These are phyloP conservation scores for Colletotrichum lindemuthianum DNA, from an alignment of 2,329 filamentous ascomycete genomes.

Conservation along the genomic window DNA sequence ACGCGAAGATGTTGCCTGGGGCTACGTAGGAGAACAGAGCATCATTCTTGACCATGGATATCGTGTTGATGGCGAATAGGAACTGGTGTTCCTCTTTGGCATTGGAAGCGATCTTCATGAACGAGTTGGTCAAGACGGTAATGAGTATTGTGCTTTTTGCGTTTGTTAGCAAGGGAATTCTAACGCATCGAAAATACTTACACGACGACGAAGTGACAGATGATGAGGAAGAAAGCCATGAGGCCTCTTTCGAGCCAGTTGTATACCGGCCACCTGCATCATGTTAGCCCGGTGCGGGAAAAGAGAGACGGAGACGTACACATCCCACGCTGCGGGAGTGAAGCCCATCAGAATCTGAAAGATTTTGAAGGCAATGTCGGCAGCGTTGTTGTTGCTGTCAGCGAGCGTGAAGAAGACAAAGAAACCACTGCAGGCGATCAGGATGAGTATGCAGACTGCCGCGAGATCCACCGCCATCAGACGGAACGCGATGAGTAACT, in stretches of 20 bases:
- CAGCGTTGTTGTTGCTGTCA: slow-evolving; percentile 74
- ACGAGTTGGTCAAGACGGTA: slow-evolving; percentile 95
- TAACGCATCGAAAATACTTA: slow-evolving; percentile 47
- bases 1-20: slow-evolving; percentile 90
- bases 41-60: slow-evolving; percentile 99
- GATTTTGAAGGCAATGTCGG: slow-evolving; percentile 85
- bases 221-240: slow-evolving; percentile 85
- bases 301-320: slow-evolving; percentile 59
- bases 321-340: slow-evolving; percentile 92
- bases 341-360: slow-evolving; percentile 97
- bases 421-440: slow-evolving; percentile 92
- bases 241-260: slow-evolving; percentile 81
- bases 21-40: slow-evolving; percentile 93
- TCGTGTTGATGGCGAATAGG: slow-evolving; percentile 94
- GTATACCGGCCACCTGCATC: slow-evolving; percentile 74
- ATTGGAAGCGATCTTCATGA: slow-evolving; percentile 94
- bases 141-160: slow-evolving; percentile 80
- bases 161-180: slow-evolving; percentile 9
- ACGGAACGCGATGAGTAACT: slow-evolving; percentile 91
- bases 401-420: slow-evolving; percentile 94
- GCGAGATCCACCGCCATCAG: slow-evolving; percentile 92
- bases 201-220: slow-evolving; percentile 94
- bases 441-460: slow-evolving; percentile 83
- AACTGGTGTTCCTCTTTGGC: slow-evolving; percentile 94
- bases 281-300: not conserved